Conservation (phyloP, 2,329 filamentous ascomycete species). For the Diaporthe humulicola region DNA sequence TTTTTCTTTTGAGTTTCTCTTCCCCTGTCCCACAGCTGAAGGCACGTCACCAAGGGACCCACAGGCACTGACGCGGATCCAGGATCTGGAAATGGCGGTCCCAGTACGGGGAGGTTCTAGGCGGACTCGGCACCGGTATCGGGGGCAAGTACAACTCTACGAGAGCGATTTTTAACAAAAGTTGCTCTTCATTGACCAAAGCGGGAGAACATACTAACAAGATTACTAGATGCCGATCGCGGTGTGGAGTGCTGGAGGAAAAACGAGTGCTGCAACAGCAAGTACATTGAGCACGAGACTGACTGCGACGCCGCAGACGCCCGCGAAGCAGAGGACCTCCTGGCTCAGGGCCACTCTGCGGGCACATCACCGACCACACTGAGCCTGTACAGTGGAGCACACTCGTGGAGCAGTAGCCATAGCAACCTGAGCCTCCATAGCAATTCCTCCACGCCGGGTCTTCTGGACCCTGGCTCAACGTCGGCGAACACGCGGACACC, state of each 20-base stretch:
- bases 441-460: constrained; percentile 43
- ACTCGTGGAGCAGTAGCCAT: constrained; percentile 39
- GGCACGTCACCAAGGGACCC: constrained; percentile 7
- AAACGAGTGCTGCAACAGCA: constrained; percentile 79
- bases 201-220: neutral
- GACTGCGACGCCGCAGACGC: constrained; percentile 87
- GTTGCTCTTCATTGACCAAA: neutral
- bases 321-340: constrained; percentile 56
- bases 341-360: constrained; percentile 31
- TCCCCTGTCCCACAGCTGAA: constrained; percentile 5
- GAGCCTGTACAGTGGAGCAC: constrained; percentile 39
- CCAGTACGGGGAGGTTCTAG: constrained; percentile 84
- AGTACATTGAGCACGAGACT: constrained; percentile 84
- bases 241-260: constrained; percentile 91
- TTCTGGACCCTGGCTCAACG: constrained; percentile 42
- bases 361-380: constrained; percentile 33
- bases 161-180: neutral
- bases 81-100: constrained; percentile 92
- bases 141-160: constrained; percentile 55
- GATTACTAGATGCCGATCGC: constrained; percentile 76
- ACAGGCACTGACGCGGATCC: constrained; percentile 34
- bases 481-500: constrained; percentile 56
- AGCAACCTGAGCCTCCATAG: constrained; percentile 39
- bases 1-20: neutral
- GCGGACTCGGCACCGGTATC: constrained; percentile 86